Base-by-base conservation (phyloP, 805 yeast species). In the Sugiyamaella floridensis region DNA sequence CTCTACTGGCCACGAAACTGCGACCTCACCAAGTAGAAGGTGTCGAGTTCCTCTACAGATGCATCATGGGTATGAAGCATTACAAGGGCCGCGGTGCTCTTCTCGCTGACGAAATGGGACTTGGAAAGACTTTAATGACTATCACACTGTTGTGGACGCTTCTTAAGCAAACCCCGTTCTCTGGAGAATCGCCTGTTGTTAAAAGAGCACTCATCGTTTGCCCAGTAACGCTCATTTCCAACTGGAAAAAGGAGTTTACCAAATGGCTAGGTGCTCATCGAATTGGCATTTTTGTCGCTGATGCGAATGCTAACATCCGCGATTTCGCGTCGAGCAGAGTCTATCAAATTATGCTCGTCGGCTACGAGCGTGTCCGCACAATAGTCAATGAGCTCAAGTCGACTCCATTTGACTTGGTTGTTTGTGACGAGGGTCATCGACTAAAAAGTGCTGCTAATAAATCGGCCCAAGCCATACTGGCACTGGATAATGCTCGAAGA, bases 61-160 rank as follows among this genome's bases (percentile, higher is more conserved):
- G 96, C 60, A 77, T 90, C 1, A 79, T 85, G 83, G 95, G 95
- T 0, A 69, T 77, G 49, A 70, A 77, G 22, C 76, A 75, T 3
- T 68, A 68, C 18, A 48, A 57, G 11, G 71, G 72, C 1, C 60
- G 69, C 43, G 98, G 99, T 0, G 90, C 92, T 1, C 69, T 93
- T 4, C 67, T 93, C 43, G 99, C 99, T 0, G 99, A 93, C 67
- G 98, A 92, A 61, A 93, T 93, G 99, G 99, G 99, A 0, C 72
- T 93, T 15, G 97, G 97, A 1, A 86, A 86, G 62, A 90, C 98
- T 0, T 68, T 93, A 43, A 90, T 84, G 79, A 81, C 97, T 0
- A 92, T 93, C 5, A 64, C 95, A 0, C 66, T 89, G 42, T 76
- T 92, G 3, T 89, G 96, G 95, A 89, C 96, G 0, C 67, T 93